phyloP scores from a whole-genome alignment of 2,329 filamentous ascomycete genomes.

The Neonectria sp. region DNA sequence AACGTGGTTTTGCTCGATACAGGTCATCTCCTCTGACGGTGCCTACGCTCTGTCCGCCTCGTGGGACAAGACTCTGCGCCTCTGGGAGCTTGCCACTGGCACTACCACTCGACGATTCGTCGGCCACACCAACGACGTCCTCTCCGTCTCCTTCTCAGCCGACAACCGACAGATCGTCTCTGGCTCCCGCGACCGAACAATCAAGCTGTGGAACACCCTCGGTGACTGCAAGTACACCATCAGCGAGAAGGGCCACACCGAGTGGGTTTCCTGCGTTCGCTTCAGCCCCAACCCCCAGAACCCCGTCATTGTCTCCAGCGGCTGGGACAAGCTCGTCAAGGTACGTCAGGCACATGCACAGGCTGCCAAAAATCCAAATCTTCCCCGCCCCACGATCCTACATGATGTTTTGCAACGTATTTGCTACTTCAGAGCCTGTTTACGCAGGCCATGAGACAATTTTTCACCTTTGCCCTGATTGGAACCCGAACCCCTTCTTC shows the following conservation, averaged over 20 bases:
- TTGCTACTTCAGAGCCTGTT: conserved; percentile 99
- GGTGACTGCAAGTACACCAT: conserved; percentile 99
- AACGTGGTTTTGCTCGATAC: conserved; percentile 46
- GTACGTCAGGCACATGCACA: conserved; percentile 70
- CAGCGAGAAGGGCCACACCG: conserved; percentile 99
- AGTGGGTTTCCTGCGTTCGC: conserved; percentile 99
- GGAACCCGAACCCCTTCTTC: conserved; percentile 37
- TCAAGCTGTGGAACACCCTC: conserved; percentile 99
- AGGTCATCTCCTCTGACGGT: conserved; percentile 99
- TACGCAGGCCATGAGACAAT: conserved; percentile 92
- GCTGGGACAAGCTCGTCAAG: conserved; percentile 99
- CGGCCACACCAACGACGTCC: conserved; percentile 99
- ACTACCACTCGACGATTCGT: conserved; percentile 98
- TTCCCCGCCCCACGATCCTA: conserved; percentile 45
- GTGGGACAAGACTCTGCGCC: conserved; percentile 99
- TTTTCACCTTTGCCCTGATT: conserved; percentile 91
- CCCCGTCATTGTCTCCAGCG: conserved; percentile 98
- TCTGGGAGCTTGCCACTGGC: conserved; percentile 98
- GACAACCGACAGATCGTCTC: conserved; percentile 99
- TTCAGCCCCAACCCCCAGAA: conserved; percentile 99
- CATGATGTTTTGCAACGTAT: conserved; percentile 99
- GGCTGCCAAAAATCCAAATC: not conserved
- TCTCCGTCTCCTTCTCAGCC: conserved; percentile 99
- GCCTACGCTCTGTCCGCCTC: conserved; percentile 99
- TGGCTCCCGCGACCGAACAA: conserved; percentile 96